phyloP scores from a whole-genome alignment of 1,139 yeast species.

The Candida pseudoviswanathii region DNA sequence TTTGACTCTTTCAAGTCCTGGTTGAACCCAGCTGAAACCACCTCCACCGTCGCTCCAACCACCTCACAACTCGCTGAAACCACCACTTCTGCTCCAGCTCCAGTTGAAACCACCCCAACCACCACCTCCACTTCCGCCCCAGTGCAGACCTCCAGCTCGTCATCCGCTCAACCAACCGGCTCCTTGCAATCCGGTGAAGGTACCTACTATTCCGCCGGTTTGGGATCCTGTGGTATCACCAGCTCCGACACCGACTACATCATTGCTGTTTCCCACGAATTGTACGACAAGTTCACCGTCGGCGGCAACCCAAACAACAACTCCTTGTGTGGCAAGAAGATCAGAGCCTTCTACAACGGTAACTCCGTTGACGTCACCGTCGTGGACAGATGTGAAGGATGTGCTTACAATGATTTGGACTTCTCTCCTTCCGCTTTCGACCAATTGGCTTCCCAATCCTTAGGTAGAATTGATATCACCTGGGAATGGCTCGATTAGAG shows the following conservation, averaged over 20 bases:
- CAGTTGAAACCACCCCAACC: slow-evolving; percentile 27
- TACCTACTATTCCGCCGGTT: slow-evolving; percentile 58
- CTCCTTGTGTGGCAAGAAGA: slow-evolving; percentile 46
- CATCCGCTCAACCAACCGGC: slow-evolving; percentile 17
- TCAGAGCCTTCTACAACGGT: slow-evolving; percentile 40
- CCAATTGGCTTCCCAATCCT: slow-evolving; percentile 37
- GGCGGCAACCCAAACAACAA: slow-evolving; percentile 44
- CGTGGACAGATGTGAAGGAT: slow-evolving; percentile 46
- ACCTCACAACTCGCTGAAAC: slow-evolving; percentile 15
- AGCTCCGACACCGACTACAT: slow-evolving; percentile 51
- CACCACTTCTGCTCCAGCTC: slow-evolving; percentile 14
- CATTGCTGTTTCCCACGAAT: slow-evolving; percentile 42
- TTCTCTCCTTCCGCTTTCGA: slow-evolving; percentile 48
- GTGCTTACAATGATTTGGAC: slow-evolving; percentile 41
- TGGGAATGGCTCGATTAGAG: slow-evolving; percentile 35
- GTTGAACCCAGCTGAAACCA: slow-evolving; percentile 3
- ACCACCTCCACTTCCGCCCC: slow-evolving; percentile 21
- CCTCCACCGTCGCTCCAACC: slow-evolving; percentile 13
- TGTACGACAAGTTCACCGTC: slow-evolving; percentile 34
- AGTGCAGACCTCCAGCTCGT: slow-evolving; percentile 19
- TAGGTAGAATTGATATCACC: slow-evolving; percentile 46
- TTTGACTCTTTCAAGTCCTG: slow-evolving; percentile 14
- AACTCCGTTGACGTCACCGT: slow-evolving; percentile 48
- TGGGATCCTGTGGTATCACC: slow-evolving; percentile 63
- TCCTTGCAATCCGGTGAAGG: slow-evolving; percentile 48